Base-by-base conservation (phyloP, 495 filamentous ascomycete genomes). In the Bombardia bombarda region DNA sequence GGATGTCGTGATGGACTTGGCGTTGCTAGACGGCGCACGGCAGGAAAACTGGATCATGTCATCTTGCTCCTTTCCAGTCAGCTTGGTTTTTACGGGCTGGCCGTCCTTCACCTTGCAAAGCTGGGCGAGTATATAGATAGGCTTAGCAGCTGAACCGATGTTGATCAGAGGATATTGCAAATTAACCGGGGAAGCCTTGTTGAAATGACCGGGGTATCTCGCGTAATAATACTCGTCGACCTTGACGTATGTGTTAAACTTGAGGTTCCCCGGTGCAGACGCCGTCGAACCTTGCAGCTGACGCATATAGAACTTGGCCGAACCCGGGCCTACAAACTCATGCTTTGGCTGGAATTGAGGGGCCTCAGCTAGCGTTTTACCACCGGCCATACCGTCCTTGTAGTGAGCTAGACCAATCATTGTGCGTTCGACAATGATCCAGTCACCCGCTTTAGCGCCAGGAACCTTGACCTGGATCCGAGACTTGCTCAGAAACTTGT, bases 21-120 rank as follows among this genome's bases (percentile, higher is more conserved):
- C 84, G 50, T 93, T 93, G 26, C 70, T 62, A 0, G 61, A 67
- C 0, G 87, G 84, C 8, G 61, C 60, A 10, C 84, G 74, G 25
- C 81, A 83, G 1, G 87, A 80, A 55, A 89, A 86, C 2, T 52
- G 55, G 17, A 87, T 72, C 83, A 90, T 90, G 0, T 58, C 38
- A 0, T 67, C 57, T 0, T 79, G 83, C 50, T 87, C 84, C 0
- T 63, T 56, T 0, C 68, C 59, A 12, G 52, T 58, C 18, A 87
- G 68, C 56, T 79, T 78, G 1, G 64, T 52, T 43, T 68, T 67
- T 12, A 80, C 57, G 8, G 74, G 50, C 54, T 95, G 86, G 0
- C 86, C 87, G 7, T 77, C 73, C 4, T 80, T 48, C 7, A 93
- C 73, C 2, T 52, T 52, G 51, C 82, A 80, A 5, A 81, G 61